Evolutionary conservation across 495 filamentous ascomycete genomes (phyloP), one percentile per base, ranked within the genome.

Genomic region (Rhypophila decipiens): DNA sequence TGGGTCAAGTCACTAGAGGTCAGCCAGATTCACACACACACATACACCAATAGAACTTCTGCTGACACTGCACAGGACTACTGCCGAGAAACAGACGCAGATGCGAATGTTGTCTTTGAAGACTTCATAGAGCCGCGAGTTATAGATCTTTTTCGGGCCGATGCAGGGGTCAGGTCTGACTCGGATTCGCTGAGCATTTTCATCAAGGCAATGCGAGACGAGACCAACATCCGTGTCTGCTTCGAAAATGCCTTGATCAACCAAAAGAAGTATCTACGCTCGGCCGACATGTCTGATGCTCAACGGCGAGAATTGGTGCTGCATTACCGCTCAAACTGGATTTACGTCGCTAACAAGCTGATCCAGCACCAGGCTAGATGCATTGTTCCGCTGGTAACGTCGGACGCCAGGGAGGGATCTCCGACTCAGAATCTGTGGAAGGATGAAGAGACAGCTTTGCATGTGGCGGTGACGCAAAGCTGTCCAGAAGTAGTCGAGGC

Each of bases 1-100:
- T 44, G 42, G 42, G 35, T 44, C 24, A 44, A 44, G 27, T 20
- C 42, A 3, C 27, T 44, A 27, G 42, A 44, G 27, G 42, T 44
- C 15, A 34, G 42, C 27, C 27, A 31, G 27, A 7, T 31, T 31
- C 13, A n/a, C n/a, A n/a, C n/a, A n/a, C n/a, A n/a, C n/a, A n/a
- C n/a, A n/a, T n/a, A n/a, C n/a, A n/a, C n/a, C n/a, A n/a, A n/a
- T n/a, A n/a, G n/a, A n/a, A n/a, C n/a, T 13, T 27, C 42, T 20
- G 13, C 5, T 11, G 1, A 19, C 17, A 9, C 11, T 33, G 12
- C 42, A 3, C 27, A 44, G 42, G 42, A 34, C 27, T 34, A 33
- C 17, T 44, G 24, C 27, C 24, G 23, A 1, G 42, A 44, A 7
- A 33, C 11, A 5, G 11, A 33, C 22, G 24, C 42, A 5, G 42